Evolutionary conservation across 179 eudicot species (phyloP).

Genomic region (Drosera spatulata): DNA sequence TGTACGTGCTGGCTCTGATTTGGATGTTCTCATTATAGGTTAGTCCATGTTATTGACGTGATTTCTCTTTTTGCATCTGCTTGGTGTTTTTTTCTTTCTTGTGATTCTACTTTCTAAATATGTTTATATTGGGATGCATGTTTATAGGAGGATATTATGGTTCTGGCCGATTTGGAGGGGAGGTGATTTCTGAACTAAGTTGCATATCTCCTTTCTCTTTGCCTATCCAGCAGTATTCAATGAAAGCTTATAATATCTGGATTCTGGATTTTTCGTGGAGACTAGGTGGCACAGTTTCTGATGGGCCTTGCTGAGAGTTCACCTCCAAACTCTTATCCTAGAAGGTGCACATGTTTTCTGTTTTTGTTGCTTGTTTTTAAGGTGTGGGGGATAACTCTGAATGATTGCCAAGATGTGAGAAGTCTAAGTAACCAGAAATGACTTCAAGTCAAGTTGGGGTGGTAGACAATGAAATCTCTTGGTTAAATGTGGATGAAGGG

Average conservation of each 20-base stretch:
- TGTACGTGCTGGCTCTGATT: slow-evolving; percentile 71
- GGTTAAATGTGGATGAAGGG: too few relatives aligned
- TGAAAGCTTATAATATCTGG: neutral
- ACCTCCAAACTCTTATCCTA: slow-evolving; percentile 30
- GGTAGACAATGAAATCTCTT: too few relatives aligned
- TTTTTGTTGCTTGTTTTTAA: neutral
- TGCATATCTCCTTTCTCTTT: neutral
- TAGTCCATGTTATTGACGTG: neutral
- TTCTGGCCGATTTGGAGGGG: slow-evolving; percentile 95
- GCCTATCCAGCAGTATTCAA: neutral
- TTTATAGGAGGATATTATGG: slow-evolving; percentile 90
- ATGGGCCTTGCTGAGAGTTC: slow-evolving; percentile 89
- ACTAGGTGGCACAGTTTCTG: slow-evolving; percentile 77
- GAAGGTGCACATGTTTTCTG: slow-evolving; percentile 7
- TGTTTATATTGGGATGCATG: neutral
- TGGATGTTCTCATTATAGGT: slow-evolving; percentile 88
- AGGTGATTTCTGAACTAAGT: slow-evolving; percentile 27
- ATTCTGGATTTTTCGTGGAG: slow-evolving; percentile 4
- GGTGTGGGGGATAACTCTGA: neutral
- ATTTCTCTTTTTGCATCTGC: slow-evolving; percentile 1
- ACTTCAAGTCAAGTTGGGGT: too few relatives aligned
- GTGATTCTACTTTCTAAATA: neutral
- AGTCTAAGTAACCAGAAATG: too few relatives aligned
- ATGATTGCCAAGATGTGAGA: neutral
- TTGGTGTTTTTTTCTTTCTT: neutral